These are phyloP conservation scores for Penicillium manginii DNA, from an alignment of 495 filamentous ascomycete genomes.

Conservation along the genomic window DNA sequence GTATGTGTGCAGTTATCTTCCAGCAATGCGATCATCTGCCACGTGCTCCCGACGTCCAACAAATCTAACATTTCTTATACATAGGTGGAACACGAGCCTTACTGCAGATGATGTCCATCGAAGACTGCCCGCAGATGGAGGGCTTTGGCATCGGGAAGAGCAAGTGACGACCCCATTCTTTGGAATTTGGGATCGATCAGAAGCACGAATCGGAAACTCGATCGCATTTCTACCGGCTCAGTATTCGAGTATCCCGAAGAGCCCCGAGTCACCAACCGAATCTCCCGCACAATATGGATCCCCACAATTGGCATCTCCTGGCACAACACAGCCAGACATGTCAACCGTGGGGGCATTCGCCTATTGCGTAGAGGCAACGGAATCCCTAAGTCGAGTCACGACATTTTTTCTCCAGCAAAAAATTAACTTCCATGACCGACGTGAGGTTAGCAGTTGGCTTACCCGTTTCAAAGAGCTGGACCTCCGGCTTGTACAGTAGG, in stretches of 20 bases:
- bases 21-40: neutral
- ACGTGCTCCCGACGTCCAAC: neutral
- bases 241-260: conserved; percentile 2
- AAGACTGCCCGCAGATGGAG: conserved; percentile 28
- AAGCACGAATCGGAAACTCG: conserved; percentile 37
- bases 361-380: conserved; percentile 48
- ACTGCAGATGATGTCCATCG: conserved; percentile 34
- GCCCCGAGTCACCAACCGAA: conserved; percentile 18
- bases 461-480: conserved; percentile 52
- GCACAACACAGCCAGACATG: conserved; percentile 8
- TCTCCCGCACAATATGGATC: conserved; percentile 12
- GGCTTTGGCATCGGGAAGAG: conserved; percentile 34
- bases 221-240: conserved; percentile 24
- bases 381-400: conserved; percentile 38
- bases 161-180: conserved; percentile 43
- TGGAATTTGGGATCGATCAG: conserved; percentile 44
- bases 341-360: conserved; percentile 46
- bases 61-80: neutral
- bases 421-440: conserved; percentile 33
- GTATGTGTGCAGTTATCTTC: neutral
- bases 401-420: conserved; percentile 44
- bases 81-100: conserved; percentile 44
- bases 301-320: conserved; percentile 21
- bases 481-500: conserved; percentile 42
- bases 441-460: conserved; percentile 43